Conservation (phyloP, 306 rosid species). For the Casuarina cunninghamiana region DNA sequence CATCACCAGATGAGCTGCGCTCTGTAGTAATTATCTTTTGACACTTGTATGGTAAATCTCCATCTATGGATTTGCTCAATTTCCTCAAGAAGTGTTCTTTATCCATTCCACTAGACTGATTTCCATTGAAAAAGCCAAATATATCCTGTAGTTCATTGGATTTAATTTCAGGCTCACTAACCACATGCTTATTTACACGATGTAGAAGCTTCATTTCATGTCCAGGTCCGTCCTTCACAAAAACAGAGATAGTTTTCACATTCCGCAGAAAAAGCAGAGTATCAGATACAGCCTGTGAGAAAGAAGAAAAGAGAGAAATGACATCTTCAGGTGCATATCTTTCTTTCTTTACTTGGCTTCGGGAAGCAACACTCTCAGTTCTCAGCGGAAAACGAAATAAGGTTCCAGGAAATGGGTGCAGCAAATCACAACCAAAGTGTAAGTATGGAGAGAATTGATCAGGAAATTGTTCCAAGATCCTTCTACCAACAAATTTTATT, state of each 20-base stretch:
- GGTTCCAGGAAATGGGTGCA: conserved; percentile 84
- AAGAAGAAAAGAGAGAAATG: conserved; percentile 70
- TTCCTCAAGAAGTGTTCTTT: conserved; percentile 73
- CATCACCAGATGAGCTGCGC: conserved; percentile 50
- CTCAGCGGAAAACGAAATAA: conserved; percentile 95
- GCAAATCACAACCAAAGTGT: conserved; percentile 96
- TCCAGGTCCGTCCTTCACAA: conserved; percentile 78
- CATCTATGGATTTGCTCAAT: conserved; percentile 53
- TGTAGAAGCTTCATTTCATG: conserved; percentile 82
- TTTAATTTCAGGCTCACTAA: conserved; percentile 64
- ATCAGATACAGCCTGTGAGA: conserved; percentile 83
- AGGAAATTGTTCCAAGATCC: conserved; percentile 91
- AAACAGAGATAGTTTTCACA: conserved; percentile 81
- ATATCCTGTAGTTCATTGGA: conserved; percentile 58
- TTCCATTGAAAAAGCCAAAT: conserved; percentile 61
- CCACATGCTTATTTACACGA: conserved; percentile 58
- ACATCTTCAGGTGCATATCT: conserved; percentile 85
- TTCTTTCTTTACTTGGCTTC: conserved; percentile 95
- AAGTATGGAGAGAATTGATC: conserved; percentile 91
- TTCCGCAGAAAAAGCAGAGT: conserved; percentile 78
- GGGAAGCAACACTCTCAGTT: conserved; percentile 74
- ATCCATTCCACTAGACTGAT: conserved; percentile 57
- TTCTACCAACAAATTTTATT: conserved; percentile 85
- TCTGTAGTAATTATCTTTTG: conserved; percentile 68
- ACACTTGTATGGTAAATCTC: conserved; percentile 72